These are phyloP conservation scores for Chloromonas sp. DNA, from an alignment of 163 green algal genomes.

Conservation along the genomic window DNA sequence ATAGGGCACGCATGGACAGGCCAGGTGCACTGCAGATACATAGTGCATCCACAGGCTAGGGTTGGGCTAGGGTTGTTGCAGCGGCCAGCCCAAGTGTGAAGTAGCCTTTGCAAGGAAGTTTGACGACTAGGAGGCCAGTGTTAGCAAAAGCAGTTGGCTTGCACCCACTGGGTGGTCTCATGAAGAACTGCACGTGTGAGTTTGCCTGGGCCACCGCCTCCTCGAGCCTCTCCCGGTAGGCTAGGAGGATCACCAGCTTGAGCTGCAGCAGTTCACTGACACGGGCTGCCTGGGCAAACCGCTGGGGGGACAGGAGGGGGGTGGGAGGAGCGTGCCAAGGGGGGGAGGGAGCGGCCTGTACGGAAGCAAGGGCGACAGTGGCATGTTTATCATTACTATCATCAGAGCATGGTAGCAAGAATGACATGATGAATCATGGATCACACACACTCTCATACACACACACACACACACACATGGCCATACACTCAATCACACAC, in stretches of 20 bases:
- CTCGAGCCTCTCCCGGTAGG: slow-evolving; percentile 51
- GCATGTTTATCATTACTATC: too few species aligned
- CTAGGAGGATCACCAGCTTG: slow-evolving; percentile 76
- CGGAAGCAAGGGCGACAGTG: too few species aligned
- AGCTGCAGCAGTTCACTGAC: slow-evolving; percentile 70
- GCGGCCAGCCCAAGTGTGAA: too few species aligned
- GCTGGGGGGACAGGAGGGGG: neutral
- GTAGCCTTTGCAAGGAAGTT: too few species aligned
- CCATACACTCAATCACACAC: too few species aligned
- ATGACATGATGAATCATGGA: neutral
- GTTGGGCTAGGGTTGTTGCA: too few species aligned
- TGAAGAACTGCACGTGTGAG: slow-evolving; percentile 41
- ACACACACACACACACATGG: neutral
- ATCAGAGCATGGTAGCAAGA: too few species aligned
- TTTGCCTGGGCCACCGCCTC: slow-evolving; percentile 67
- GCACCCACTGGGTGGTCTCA: slow-evolving; percentile 24
- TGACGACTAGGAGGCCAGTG: neutral
- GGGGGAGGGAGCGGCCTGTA: neutral
- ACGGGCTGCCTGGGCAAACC: slow-evolving; percentile 37
- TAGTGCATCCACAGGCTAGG: too few species aligned
- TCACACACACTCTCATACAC: neutral
- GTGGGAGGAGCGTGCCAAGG: neutral
- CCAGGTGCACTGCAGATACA: too few species aligned
- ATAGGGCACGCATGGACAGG: too few species aligned
- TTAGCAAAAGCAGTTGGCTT: neutral